phyloP scores from a whole-genome alignment of 371 early-diverging fungal genomes.

The Mortierella sp. region DNA sequence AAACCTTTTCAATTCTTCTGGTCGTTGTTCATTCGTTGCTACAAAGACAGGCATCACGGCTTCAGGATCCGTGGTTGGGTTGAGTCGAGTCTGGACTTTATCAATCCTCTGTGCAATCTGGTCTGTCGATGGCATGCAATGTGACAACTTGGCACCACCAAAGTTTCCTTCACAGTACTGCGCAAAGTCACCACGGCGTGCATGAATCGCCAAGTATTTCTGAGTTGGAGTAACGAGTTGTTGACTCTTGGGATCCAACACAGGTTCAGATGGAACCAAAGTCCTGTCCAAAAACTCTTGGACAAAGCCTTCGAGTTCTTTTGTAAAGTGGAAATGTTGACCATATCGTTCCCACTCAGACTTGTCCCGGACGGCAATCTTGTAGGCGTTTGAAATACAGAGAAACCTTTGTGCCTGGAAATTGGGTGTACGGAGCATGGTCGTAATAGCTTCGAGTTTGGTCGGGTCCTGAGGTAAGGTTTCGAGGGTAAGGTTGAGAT shows the following conservation, averaged over 20 bases:
- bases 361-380: constrained; percentile 47
- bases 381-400: constrained; percentile 52
- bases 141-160: constrained; percentile 31
- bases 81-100: constrained; percentile 24
- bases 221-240: constrained; percentile 5
- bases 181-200: constrained; percentile 47
- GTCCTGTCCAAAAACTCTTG: constrained; percentile 32
- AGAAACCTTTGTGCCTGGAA: constrained; percentile 22
- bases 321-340: constrained; percentile 38
- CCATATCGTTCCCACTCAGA: constrained; percentile 50
- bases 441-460: constrained; percentile 27
- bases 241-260: constrained; percentile 11
- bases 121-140: constrained; percentile 49
- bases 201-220: constrained; percentile 40
- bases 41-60: constrained; percentile 48
- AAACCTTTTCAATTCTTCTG: constrained; percentile 49
- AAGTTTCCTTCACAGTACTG: constrained; percentile 38
- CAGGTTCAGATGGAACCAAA: constrained; percentile 16
- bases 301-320: constrained; percentile 37
- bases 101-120: constrained; percentile 45
- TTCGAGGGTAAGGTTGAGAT: constrained; percentile 30
- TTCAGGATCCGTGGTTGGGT: constrained; percentile 24
- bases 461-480: constrained; percentile 17
- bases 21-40: constrained; percentile 45
- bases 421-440: constrained; percentile 8